phyloP scores from a whole-genome alignment of 306 rosid species.

The Ceratonia siliqua region DNA sequence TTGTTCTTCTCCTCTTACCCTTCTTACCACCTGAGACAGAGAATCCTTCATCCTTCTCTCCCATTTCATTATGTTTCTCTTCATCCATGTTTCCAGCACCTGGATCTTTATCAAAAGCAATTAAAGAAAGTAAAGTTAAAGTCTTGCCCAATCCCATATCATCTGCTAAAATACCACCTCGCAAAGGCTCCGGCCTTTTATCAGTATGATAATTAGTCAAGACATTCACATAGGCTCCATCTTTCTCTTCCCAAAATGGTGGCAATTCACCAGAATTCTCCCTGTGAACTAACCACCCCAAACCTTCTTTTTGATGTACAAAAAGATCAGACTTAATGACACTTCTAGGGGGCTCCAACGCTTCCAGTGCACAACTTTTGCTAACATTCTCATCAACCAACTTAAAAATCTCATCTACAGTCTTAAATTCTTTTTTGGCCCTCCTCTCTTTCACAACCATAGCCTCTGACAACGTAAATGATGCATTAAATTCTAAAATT shows the following conservation, averaged over 20 bases:
- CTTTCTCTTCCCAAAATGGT: conserved; percentile 70
- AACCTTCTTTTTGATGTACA: conserved; percentile 67
- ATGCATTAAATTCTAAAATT: conserved; percentile 41
- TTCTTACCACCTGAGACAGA: conserved; percentile 32
- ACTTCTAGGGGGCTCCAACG: conserved; percentile 48
- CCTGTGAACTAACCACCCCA: conserved; percentile 64
- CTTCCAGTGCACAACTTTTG: conserved; percentile 33
- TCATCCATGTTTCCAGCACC: conserved; percentile 11
- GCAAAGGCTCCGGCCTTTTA: conserved; percentile 57
- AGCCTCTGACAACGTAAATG: conserved; percentile 64
- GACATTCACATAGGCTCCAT: conserved; percentile 54
- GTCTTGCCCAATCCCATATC: conserved; percentile 95
- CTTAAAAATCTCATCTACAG: conserved; percentile 55
- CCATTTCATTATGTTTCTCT: conserved; percentile 28
- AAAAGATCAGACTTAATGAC: conserved; percentile 61
- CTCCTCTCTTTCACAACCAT: conserved; percentile 58
- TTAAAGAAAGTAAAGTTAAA: conserved; percentile 62
- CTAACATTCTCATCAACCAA: conserved; percentile 30
- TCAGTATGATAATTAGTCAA: conserved; percentile 55
- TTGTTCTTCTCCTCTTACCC: conserved; percentile 40
- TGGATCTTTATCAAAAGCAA: conserved; percentile 57
- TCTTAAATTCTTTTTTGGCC: conserved; percentile 10
- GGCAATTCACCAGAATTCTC: conserved; percentile 65
- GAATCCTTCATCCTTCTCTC: conserved; percentile 30
- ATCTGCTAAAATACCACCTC: conserved; percentile 81